phyloP scores from a whole-genome alignment of 2,329 filamentous ascomycete genomes.

The Botrytis elliptica region DNA sequence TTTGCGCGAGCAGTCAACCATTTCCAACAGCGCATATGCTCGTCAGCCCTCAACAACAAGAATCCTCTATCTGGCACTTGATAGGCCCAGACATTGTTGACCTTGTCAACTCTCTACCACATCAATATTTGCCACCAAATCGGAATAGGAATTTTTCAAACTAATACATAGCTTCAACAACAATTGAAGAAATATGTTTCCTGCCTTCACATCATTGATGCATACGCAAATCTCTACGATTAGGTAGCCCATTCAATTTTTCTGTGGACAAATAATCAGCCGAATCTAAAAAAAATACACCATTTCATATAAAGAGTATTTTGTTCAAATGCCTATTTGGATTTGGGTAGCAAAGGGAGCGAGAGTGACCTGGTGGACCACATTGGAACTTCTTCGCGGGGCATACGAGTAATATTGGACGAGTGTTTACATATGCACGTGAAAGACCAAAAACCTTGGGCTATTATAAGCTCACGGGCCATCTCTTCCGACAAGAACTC shows the following conservation, averaged over 20 bases:
- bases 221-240: no score
- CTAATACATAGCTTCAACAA: neutral
- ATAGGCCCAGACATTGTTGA: neutral
- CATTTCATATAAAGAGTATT: neutral
- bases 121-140: neutral
- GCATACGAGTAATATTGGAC: neutral
- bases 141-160: neutral
- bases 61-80: neutral
- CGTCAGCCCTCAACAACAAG: rapidly evolving
- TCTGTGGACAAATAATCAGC: neutral
- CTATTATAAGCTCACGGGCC: neutral
- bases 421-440: neutral
- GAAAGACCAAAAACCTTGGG: neutral
- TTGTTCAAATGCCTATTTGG: neutral
- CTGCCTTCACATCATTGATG: no score
- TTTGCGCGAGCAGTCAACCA: neutral
- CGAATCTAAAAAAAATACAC: neutral
- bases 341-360: neutral
- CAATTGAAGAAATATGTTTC: no score
- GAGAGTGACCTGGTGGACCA: neutral
- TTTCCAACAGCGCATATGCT: neutral
- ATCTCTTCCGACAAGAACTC: neutral
- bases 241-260: no score
- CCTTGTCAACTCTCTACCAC: no score
- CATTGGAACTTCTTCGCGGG: neutral